phyloP scores from a whole-genome alignment of 257 asterid genomes.

The Capsicum rhomboideum region DNA sequence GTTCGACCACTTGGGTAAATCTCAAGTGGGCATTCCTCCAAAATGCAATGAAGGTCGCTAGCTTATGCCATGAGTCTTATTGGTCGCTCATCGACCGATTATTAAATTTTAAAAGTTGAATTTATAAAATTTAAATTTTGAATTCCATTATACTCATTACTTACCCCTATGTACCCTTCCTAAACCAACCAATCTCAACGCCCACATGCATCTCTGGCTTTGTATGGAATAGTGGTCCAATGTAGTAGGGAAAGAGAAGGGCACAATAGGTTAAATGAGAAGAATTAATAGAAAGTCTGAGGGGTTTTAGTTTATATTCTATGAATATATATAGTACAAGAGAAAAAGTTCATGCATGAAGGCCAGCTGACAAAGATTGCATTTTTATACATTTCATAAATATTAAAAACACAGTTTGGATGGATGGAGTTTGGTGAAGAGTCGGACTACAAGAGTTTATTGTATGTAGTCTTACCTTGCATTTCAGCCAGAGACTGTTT shows the following conservation, averaged over 20 bases:
- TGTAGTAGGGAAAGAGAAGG: neutral
- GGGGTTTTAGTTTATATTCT: neutral
- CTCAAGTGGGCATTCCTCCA: too few species aligned
- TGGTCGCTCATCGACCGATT: too few species aligned
- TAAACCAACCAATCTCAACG: neutral
- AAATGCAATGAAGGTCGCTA: too few species aligned
- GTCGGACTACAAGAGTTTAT: too few species aligned
- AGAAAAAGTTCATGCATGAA: neutral
- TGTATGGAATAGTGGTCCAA: conserved; percentile 1
- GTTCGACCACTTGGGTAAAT: too few species aligned
- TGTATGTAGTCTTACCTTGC: too few species aligned
- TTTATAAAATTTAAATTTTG: neutral
- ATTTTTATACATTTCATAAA: neutral
- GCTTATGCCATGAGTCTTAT: too few species aligned
- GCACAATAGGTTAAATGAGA: neutral
- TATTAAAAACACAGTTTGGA: too few species aligned
- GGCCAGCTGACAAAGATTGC: neutral
- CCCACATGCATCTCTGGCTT: neutral
- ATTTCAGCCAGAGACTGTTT: too few species aligned
- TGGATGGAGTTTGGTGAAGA: too few species aligned
- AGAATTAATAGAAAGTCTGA: neutral
- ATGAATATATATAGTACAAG: neutral
- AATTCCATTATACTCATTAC: neutral
- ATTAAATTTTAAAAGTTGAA: too few species aligned
- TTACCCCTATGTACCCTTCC: neutral